Evolutionary conservation across 1,139 yeast species (phyloP).

Genomic region (Wickerhamomyces sp.): DNA sequence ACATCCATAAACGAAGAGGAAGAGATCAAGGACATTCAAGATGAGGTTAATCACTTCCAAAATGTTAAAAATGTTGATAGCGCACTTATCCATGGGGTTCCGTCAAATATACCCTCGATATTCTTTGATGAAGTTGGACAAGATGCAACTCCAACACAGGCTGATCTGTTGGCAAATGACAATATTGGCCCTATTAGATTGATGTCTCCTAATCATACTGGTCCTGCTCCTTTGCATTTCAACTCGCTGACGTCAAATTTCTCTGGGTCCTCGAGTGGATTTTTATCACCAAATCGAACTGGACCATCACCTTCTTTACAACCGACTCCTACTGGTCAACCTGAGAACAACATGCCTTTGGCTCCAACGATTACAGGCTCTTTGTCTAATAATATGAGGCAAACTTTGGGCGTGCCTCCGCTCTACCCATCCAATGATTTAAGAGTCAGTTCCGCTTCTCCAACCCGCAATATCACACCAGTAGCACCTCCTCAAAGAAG

Average conservation of each 20-base stretch:
- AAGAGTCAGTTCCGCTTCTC: slow-evolving; percentile 11
- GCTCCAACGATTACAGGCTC: slow-evolving; percentile 56
- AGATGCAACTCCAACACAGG: neutral
- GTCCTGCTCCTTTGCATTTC: slow-evolving; percentile 13
- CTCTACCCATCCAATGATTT: slow-evolving; percentile 1
- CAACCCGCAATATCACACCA: slow-evolving; percentile 26
- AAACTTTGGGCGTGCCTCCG: slow-evolving; percentile 4
- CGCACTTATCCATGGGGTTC: slow-evolving; percentile 55
- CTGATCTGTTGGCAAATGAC: slow-evolving; percentile 5
- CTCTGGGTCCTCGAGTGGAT: neutral
- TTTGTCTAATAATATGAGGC: slow-evolving; percentile 26
- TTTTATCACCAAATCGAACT: slow-evolving; percentile 5
- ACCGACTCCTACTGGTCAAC: too few relatives aligned
- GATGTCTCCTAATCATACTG: slow-evolving; percentile 21
- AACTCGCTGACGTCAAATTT: too few relatives aligned
- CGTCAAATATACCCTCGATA: slow-evolving; percentile 41
- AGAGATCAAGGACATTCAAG: slow-evolving; percentile 62
- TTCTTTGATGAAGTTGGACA: slow-evolving; percentile 20
- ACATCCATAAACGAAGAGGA: slow-evolving; percentile 48
- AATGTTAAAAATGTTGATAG: slow-evolving; percentile 61
- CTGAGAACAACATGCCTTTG: too few relatives aligned
- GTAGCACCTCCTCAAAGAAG: slow-evolving; percentile 41
- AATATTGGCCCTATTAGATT: slow-evolving; percentile 11
- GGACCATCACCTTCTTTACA: slow-evolving; percentile 3
- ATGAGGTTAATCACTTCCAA: slow-evolving; percentile 61